Conservation (phyloP, 208 protist genomes). For the Trypanosoma grayi region DNA sequence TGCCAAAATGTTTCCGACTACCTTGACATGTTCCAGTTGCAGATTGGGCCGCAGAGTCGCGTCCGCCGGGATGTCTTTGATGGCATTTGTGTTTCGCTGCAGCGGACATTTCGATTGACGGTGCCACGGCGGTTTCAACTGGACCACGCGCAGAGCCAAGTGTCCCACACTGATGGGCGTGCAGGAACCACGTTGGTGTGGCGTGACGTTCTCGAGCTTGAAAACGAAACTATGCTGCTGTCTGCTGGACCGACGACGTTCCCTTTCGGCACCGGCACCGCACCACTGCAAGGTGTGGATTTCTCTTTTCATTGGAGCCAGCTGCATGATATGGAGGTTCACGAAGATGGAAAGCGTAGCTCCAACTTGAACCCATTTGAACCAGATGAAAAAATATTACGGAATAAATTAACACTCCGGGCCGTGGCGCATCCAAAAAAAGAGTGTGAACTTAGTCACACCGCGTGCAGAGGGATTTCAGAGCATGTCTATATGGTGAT, state of each 20-base stretch:
- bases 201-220: constrained; percentile 41
- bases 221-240: constrained; percentile 46
- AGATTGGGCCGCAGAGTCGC: constrained; percentile 66
- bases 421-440: constrained; percentile 37
- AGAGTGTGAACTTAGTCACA: constrained; percentile 43
- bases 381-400: constrained; percentile 21
- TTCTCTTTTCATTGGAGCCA: constrained; percentile 74
- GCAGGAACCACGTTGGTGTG: constrained; percentile 33
- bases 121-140: constrained; percentile 56
- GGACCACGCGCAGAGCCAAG: neutral
- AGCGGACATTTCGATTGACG: constrained; percentile 44
- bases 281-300: constrained; percentile 45
- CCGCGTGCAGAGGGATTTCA: constrained; percentile 21
- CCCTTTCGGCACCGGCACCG: constrained; percentile 50
- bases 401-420: constrained; percentile 47
- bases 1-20: constrained; percentile 48
- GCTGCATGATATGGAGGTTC: constrained; percentile 59
- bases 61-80: constrained; percentile 43
- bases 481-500: constrained; percentile 24
- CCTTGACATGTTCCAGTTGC: constrained; percentile 70
- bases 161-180: neutral
- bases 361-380: constrained; percentile 40
- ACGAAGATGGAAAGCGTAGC: constrained; percentile 32
- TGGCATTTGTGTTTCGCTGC: constrained; percentile 71
- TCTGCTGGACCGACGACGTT: constrained; percentile 45